Evolutionary conservation across 176 grass and related monocot species (phyloP).

Genomic region (Elymus sibiricus): DNA sequence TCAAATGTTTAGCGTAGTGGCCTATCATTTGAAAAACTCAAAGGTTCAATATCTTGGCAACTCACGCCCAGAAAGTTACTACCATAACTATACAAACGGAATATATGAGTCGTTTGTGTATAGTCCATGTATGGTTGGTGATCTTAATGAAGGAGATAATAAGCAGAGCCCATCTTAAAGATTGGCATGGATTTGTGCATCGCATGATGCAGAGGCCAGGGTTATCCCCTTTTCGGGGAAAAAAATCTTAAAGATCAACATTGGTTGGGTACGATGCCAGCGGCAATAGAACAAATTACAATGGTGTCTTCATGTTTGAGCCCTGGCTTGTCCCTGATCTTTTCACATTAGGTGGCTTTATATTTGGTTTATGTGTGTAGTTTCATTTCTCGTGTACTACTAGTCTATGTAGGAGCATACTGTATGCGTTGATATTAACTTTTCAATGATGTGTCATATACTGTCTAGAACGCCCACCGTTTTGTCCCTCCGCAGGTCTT

Average conservation of each 20-base stretch:
- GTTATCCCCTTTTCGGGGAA: too few relatives aligned
- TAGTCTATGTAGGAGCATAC: too few relatives aligned
- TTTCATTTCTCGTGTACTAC: too few relatives aligned
- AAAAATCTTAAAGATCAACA: background rate
- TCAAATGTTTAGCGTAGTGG: background rate
- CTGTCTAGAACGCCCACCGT: too few relatives aligned
- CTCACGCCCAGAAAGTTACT: background rate
- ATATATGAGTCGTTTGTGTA: background rate
- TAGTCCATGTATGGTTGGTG: background rate
- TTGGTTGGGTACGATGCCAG: too few relatives aligned
- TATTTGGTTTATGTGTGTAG: background rate
- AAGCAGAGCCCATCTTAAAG: background rate
- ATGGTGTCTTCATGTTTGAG: background rate
- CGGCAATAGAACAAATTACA: background rate
- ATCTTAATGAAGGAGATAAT: background rate
- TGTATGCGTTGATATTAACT: too few relatives aligned
- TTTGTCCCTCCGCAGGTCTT: too few relatives aligned
- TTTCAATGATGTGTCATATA: too few relatives aligned
- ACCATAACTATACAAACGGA: background rate
- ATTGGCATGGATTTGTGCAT: background rate
- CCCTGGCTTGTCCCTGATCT: background rate
- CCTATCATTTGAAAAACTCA: constrained; percentile 22
- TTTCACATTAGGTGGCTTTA: background rate
- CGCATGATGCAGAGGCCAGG: too few relatives aligned
- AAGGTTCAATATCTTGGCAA: constrained; percentile 9